Evolutionary conservation across 1,284 basidiomycete species (phyloP).

Genomic region (Microbotryum saponariae): DNA sequence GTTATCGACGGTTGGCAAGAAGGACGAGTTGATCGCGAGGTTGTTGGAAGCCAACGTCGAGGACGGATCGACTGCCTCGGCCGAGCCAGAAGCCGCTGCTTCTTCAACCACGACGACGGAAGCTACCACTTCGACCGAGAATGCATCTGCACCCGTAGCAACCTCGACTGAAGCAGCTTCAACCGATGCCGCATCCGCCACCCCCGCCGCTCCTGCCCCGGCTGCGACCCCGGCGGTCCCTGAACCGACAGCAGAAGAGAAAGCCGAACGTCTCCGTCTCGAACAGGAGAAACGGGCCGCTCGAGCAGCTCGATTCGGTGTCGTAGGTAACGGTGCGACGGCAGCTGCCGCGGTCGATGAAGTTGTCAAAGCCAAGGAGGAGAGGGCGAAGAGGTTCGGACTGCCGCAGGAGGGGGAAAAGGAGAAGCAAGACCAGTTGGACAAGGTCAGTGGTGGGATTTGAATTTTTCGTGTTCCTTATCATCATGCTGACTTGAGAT

Average conservation of each 20-base stretch:
- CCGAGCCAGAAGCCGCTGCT: slow-evolving; percentile 1
- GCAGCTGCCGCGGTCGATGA: not conserved
- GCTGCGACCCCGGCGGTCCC: slow-evolving; percentile 3
- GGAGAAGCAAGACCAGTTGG: slow-evolving; percentile 1
- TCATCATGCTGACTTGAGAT: not conserved
- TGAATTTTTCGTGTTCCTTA: not conserved
- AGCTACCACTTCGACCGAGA: not conserved
- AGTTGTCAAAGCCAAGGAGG: not conserved
- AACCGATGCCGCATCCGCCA: not conserved
- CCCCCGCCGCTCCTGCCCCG: slow-evolving; percentile 2
- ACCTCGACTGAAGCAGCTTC: not conserved
- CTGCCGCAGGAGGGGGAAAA: not conserved
- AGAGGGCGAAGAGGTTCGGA: slow-evolving; percentile 16
- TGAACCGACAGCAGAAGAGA: slow-evolving; percentile 3
- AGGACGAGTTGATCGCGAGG: slow-evolving; percentile 44
- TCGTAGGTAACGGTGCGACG: slow-evolving; percentile 17
- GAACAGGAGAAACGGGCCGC: slow-evolving; percentile 39
- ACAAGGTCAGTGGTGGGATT: slow-evolving; percentile 14
- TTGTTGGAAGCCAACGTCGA: slow-evolving; percentile 33
- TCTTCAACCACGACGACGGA: not conserved
- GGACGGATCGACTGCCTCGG: not conserved
- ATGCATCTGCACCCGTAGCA: no score
- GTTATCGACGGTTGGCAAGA: slow-evolving; percentile 41
- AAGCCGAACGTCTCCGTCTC: not conserved
- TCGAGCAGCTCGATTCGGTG: slow-evolving; percentile 42